Evolutionary conservation across 2,329 filamentous ascomycete genomes (phyloP), one percentile per base, ranked within the genome.

Genomic region (Dothistroma septosporum): DNA sequence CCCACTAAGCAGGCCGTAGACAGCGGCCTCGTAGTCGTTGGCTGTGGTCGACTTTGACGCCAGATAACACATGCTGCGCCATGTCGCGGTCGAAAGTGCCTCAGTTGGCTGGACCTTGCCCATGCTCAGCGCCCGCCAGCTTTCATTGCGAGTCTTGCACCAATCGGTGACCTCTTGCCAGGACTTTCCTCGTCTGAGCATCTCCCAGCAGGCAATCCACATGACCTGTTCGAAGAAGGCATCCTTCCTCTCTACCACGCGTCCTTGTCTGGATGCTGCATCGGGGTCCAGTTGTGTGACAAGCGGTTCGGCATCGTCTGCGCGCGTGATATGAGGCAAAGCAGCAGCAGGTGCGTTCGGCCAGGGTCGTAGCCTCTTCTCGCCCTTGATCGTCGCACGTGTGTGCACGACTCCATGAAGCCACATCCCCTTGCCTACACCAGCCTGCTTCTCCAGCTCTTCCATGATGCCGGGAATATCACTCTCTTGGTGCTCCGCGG

Each of bases 141-240:
- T 85, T 76, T 97, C 92, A 10, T 91, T 90, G 61, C 90, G 85
- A 69, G 93, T 89, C 52, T 88, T 80, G 70, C 92, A 96, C 91
- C 92, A 97, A 53, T 92, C 89, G 58, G 86, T 85, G 64, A 97
- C 89, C 41, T 89, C 84, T 9, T 83, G 77, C 77, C 89, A 85
- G 63, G 82, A 85, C 66, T 86, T 87, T n/a, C 94, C 94, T 50
- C 92, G 86, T 53, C 93, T 87, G 56, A 99, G 80, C 80, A 96
- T 90, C 74, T 96, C 91, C 79, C 92, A 97, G 76, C 91, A 94
- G n/a, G 90, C 89, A 62, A 92, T 83, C 92, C 94, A 97, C 52
- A 96, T 90, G 2, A 92, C 89, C 57, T 88, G 85, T 77, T 99
- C 94, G 64, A 93, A 94, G 70, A 87, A 92, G 66, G 91, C 87